phyloP scores from a whole-genome alignment of 306 rosid species.

The Lagenaria siceraria region DNA sequence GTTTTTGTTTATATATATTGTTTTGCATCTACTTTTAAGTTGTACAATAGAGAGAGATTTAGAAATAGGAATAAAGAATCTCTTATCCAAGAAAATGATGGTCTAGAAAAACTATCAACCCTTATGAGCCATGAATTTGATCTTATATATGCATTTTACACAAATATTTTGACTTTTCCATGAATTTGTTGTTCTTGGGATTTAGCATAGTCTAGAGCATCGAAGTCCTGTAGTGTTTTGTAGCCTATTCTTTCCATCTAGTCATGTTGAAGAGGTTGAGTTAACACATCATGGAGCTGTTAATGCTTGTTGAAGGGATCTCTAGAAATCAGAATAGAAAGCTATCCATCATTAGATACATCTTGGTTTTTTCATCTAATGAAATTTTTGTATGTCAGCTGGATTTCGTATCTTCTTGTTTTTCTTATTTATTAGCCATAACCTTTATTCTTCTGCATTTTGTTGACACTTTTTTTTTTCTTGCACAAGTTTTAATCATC shows the following conservation, averaged over 20 bases:
- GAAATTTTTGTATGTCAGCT: neutral
- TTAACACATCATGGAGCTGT: neutral
- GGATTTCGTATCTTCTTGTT: neutral
- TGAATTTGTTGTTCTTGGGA: neutral
- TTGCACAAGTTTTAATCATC: constrained; percentile 10
- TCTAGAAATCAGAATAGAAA: neutral
- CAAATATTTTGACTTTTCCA: neutral
- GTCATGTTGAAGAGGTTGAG: neutral
- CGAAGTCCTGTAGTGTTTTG: neutral
- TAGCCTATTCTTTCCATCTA: neutral
- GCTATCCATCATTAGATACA: neutral
- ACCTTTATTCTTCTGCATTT: neutral
- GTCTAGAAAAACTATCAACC: neutral
- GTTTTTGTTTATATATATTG: neutral
- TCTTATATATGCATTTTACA: neutral
- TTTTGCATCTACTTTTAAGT: neutral
- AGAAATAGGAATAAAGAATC: neutral
- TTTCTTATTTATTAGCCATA: neutral
- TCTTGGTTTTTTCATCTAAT: neutral
- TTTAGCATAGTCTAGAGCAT: neutral
- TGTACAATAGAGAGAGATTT: neutral
- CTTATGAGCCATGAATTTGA: neutral
- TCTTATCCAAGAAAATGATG: neutral
- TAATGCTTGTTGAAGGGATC: neutral
- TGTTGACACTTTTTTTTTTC: neutral